Evolutionary conservation across 2,329 filamentous ascomycete genomes (phyloP).

Genomic region (Fusarium sp.): DNA sequence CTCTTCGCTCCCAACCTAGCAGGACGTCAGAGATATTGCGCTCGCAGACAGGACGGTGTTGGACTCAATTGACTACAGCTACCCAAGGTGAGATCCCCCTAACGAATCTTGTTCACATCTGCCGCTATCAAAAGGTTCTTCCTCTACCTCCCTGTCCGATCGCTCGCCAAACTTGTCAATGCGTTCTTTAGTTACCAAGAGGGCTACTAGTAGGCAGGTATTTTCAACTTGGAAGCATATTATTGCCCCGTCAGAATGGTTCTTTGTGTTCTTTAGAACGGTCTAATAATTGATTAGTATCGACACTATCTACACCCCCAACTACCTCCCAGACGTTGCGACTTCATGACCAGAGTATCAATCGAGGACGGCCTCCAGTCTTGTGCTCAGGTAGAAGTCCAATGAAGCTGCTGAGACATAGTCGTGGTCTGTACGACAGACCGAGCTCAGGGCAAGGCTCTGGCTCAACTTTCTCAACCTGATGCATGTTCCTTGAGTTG

Average conservation of each 20-base stretch:
- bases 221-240: neutral
- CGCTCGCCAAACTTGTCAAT: neutral
- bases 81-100: neutral
- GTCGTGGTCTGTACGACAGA: neutral
- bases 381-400: neutral
- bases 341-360: neutral
- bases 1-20: neutral
- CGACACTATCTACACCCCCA: neutral
- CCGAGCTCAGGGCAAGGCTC: neutral
- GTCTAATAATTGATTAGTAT: neutral
- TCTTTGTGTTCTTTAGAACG: neutral
- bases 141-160: neutral
- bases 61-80: neutral
- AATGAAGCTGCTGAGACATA: neutral
- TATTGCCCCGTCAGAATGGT: too few relatives aligned
- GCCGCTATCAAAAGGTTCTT: neutral
- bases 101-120: neutral
- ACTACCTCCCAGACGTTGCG: too few relatives aligned
- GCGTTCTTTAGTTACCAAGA: too few relatives aligned
- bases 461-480: neutral
- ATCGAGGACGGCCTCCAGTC: neutral
- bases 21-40: neutral
- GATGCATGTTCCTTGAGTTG: conserved; percentile 2
- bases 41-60: neutral
- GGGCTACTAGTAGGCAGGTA: neutral